Evolutionary conservation across 2,329 filamentous ascomycete species (phyloP), one percentile per base, ranked within the genome.

Genomic region (Ophiostoma montium): DNA sequence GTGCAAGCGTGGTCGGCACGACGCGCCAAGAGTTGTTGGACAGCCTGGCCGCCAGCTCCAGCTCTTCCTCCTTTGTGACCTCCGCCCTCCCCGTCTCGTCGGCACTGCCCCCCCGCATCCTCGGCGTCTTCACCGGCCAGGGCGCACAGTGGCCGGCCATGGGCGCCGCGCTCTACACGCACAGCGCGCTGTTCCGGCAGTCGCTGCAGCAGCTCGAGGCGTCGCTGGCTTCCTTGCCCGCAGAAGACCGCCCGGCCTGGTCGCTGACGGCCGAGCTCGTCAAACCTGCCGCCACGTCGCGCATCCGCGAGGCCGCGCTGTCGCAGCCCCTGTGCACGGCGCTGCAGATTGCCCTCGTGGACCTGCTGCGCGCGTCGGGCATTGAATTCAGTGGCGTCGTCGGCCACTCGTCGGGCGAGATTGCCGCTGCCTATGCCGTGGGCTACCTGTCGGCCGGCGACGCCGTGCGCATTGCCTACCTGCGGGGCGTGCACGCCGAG

Each of bases 321-420:
- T 66, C 69, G 0, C 74, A 78, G 53, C 70, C 75, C 0, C 56
- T 75, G 1, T 76, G 69, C 47, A 76, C 74, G 0, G 72, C 74
- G 0, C 38, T 79, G 1, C 75, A 78, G 54, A 62, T 78, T 2
- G 72, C 61, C 0, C 54, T 63, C 0, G 56, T 63, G 0, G 57
- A 63, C 31, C 51, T 64, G 5, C 54, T 64, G 3, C 46, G 45
- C 11, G 54, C 53, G 15, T 46, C 63, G 8, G 60, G 58, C 1
- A 50, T 64, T 4, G 38, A 21, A 3, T 62, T 64, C 36, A 48
- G 54, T 43, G 58, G 59, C 5, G 63, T 66, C 3, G 60, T 68
- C 11, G 66, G 66, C 16, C 66, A 68, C 53, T 67, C 65, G 0
- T 67, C 64, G 4, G 68, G 68, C 4, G 68, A 71, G 50, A 70